Conservation (phyloP, 2,329 filamentous ascomycete species). For the Arachnopeziza araneosa region DNA sequence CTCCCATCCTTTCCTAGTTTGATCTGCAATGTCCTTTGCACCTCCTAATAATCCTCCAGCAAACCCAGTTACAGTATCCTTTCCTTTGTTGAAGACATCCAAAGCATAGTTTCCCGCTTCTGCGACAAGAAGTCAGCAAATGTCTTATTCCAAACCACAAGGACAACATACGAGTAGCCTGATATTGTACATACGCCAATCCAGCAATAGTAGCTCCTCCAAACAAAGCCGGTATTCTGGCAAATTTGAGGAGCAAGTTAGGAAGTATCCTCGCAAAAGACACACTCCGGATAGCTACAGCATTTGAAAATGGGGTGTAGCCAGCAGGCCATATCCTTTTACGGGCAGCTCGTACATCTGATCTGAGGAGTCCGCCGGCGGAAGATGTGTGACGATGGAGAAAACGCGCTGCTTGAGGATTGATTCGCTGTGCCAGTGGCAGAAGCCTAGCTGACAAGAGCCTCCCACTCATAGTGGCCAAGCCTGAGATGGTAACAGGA, state of each 20-base stretch:
- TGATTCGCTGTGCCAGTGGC: constrained; percentile 58
- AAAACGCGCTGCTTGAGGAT: constrained; percentile 52
- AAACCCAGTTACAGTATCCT: constrained; percentile 62
- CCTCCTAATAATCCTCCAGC: constrained; percentile 67
- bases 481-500: constrained; percentile 6
- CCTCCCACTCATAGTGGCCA: constrained; percentile 37
- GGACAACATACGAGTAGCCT: constrained; percentile 67
- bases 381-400: constrained; percentile 53
- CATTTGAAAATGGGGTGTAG: constrained; percentile 77
- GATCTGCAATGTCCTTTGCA: constrained; percentile 68
- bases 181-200: constrained; percentile 91
- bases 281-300: constrained; percentile 56
- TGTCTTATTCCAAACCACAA: not conserved
- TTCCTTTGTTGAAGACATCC: constrained; percentile 69
- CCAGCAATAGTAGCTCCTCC: constrained; percentile 83
- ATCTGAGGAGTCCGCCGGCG: constrained; percentile 62
- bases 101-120: constrained; percentile 73
- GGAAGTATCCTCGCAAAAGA: constrained; percentile 67
- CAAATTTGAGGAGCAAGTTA: constrained; percentile 84
- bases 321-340: constrained; percentile 71
- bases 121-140: constrained; percentile 25
- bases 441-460: constrained; percentile 68
- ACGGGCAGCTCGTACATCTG: constrained; percentile 57
- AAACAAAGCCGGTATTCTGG: constrained; percentile 83
- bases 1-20: constrained; percentile 76